Conservation (phyloP, 805 yeast genomes). For the Suhomyces canberraensis region DNA sequence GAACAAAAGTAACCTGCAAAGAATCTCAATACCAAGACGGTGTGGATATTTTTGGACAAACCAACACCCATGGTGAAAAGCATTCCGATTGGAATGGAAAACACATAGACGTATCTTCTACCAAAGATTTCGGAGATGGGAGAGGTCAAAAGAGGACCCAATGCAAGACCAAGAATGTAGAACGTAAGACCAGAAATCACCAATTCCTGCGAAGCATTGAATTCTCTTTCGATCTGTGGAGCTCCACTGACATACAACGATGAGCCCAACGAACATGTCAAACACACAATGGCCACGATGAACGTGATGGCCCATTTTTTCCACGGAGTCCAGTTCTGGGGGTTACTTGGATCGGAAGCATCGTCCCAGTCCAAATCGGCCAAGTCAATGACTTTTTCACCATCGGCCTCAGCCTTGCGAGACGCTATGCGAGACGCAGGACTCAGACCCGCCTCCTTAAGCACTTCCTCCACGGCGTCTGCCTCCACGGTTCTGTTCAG, state of each 20-base stretch:
- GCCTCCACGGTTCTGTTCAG: slow-evolving; percentile 17
- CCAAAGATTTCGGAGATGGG: slow-evolving; percentile 72
- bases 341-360: slow-evolving; percentile 60
- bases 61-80: slow-evolving; percentile 75
- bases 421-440: neutral
- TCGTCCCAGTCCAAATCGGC: slow-evolving; percentile 53
- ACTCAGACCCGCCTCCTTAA: no score
- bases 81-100: slow-evolving; percentile 64
- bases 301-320: slow-evolving; percentile 65
- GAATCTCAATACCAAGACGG: slow-evolving; percentile 65
- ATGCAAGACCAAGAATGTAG: slow-evolving; percentile 66
- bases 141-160: slow-evolving; percentile 69
- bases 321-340: slow-evolving; percentile 63
- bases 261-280: slow-evolving; percentile 72
- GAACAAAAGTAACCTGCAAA: slow-evolving; percentile 75
- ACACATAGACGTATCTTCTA: slow-evolving; percentile 56
- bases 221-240: slow-evolving; percentile 45
- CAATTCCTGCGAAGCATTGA: slow-evolving; percentile 57
- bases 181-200: slow-evolving; percentile 67
- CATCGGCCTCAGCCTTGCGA: neutral
- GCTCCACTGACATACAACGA: slow-evolving; percentile 68
- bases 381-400: slow-evolving; percentile 10
- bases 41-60: slow-evolving; percentile 55
- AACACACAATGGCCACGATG: slow-evolving; percentile 61
- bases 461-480: slow-evolving; percentile 13